Evolutionary conservation across 1,284 basidiomycete species (phyloP).

Genomic region (Apiotrichum sp.): DNA sequence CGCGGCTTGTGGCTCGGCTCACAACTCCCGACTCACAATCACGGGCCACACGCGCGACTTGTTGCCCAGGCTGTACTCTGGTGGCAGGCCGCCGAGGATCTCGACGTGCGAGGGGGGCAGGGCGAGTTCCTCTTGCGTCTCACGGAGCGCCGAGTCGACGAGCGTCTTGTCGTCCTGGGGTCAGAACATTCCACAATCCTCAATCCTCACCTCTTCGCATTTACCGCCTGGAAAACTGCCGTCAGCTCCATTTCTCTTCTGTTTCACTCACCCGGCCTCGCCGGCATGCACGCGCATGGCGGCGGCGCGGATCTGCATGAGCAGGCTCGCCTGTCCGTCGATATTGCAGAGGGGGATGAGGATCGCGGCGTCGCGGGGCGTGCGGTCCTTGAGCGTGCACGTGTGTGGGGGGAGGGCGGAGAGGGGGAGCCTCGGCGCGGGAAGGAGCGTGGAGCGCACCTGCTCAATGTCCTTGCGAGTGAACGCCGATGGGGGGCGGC

Average conservation of each 20-base stretch:
- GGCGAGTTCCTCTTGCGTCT: constrained; percentile 37
- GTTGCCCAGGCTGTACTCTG: constrained; percentile 41
- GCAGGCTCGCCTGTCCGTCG: constrained; percentile 23
- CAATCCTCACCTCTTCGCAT: constrained; percentile 1
- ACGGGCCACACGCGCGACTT: constrained; percentile 40
- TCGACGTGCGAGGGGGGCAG: constrained; percentile 28
- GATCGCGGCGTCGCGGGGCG: constrained; percentile 30
- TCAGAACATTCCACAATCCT: neutral
- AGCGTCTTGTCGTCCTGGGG: constrained; percentile 21
- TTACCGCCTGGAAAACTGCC: constrained; percentile 12
- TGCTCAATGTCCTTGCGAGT: constrained; percentile 18
- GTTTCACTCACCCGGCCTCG: constrained; percentile 35
- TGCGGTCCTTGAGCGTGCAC: neutral
- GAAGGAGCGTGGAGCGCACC: constrained; percentile 19
- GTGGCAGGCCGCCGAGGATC: constrained; percentile 32
- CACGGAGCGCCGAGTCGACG: constrained; percentile 32
- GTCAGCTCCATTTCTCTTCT: neutral
- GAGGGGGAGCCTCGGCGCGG: constrained; percentile 10
- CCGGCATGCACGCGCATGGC: constrained; percentile 36
- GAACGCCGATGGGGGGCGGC: constrained; percentile 19
- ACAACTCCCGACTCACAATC: constrained; percentile 23
- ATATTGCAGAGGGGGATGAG: constrained; percentile 41
- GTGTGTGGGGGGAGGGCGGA: constrained; percentile 27
- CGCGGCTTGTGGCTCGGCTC: neutral
- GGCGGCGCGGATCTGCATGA: constrained; percentile 32